Percentiles rank a stretch among this genome's conserved stretches.
These are phyloP conservation scores for Blumeriella jaapii DNA, from an alignment of 2,329 filamentous ascomycete species.

Conservation along the genomic window DNA sequence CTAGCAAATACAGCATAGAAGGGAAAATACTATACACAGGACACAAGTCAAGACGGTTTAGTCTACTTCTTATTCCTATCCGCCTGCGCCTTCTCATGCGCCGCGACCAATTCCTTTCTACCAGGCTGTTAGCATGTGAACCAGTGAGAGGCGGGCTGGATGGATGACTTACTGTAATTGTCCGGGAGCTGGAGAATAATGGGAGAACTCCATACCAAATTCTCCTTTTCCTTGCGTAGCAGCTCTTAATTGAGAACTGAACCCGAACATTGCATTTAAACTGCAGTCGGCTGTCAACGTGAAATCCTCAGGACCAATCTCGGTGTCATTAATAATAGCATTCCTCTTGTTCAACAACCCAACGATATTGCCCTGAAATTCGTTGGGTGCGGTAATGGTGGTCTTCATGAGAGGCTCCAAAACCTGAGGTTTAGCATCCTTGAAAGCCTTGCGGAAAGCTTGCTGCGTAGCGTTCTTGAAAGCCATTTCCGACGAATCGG, in stretches of 20 bases:
- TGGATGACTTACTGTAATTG: constrained; percentile 69
- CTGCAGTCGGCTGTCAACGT: constrained; percentile 85
- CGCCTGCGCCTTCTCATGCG: constrained; percentile 55
- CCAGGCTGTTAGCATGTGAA: constrained; percentile 3
- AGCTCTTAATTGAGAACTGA: constrained; percentile 80
- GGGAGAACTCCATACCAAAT: constrained; percentile 97
- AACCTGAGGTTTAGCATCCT: constrained; percentile 66
- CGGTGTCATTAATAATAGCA: constrained; percentile 88
- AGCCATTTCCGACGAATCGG: constrained; percentile 91
- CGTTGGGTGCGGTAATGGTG: constrained; percentile 85
- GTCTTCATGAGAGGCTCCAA: constrained; percentile 98
- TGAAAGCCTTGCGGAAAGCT: constrained; percentile 91
- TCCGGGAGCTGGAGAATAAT: constrained; percentile 77
- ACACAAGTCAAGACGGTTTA: neutral
- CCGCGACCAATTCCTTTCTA: constrained; percentile 54
- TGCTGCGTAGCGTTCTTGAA: constrained; percentile 93
- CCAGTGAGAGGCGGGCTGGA: neutral
- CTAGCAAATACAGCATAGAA: constrained; percentile 6
- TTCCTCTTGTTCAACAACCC: constrained; percentile 95
- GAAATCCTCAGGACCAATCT: constrained; percentile 89
- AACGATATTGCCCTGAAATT: constrained; percentile 95
- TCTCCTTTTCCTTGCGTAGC: constrained; percentile 97
- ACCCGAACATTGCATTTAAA: constrained; percentile 96
- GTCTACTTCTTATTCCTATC: constrained; percentile 33
- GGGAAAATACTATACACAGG: constrained; percentile 6